Conservation (phyloP, 306 rosid species). For the Pyrus betulifolia region DNA sequence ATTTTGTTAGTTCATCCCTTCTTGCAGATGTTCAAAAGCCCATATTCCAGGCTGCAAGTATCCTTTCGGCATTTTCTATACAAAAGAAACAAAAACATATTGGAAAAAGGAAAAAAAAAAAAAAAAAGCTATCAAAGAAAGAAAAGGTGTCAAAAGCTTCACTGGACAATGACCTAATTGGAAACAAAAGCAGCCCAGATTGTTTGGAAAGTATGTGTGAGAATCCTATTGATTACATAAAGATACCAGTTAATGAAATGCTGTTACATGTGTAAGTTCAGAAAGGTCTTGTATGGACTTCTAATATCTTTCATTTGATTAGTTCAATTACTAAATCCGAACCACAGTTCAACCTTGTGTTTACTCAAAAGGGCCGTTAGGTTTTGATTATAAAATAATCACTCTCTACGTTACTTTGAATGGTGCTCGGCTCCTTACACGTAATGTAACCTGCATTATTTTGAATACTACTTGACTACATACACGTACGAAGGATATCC, state of each 20-base stretch:
- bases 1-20: not conserved
- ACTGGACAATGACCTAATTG: not conserved
- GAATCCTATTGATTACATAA: not conserved
- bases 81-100: not conserved
- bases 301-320: slow-evolving; percentile 1
- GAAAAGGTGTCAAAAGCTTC: not conserved
- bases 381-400: not conserved
- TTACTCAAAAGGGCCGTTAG: slow-evolving; percentile 4
- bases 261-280: not conserved
- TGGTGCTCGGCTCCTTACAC: not conserved
- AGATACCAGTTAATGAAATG: not conserved
- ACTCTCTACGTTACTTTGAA: not conserved
- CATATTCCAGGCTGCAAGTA: slow-evolving; percentile 1
- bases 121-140: not conserved
- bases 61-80: not conserved
- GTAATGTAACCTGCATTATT: not conserved
- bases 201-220: slow-evolving; percentile 10
- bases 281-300: slow-evolving; percentile 12
- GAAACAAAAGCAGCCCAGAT: slow-evolving; percentile 9
- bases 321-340: slow-evolving; percentile 12
- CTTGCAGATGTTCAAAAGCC: not conserved
- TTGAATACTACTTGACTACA: not conserved
- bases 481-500: too few relatives aligned
- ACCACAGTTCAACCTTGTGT: slow-evolving; percentile 14
- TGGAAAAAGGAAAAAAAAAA: not conserved